These are phyloP conservation scores for Eucalyptus erythrocorys DNA, from an alignment of 345 rosid genomes.

Conservation along the genomic window DNA sequence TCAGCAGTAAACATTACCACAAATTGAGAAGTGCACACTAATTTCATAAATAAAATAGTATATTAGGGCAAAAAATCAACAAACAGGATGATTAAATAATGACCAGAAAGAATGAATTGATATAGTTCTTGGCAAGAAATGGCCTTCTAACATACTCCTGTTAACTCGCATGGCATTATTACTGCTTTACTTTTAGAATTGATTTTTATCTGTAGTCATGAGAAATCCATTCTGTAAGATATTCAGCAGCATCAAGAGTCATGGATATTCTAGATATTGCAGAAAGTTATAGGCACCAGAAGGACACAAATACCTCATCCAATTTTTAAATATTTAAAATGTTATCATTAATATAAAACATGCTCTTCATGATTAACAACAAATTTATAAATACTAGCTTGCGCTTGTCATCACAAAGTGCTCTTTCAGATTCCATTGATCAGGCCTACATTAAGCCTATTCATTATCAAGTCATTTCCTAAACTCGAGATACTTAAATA, in stretches of 20 bases:
- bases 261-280: background rate
- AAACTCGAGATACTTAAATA: background rate
- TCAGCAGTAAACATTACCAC: conserved; percentile 70
- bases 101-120: background rate
- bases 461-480: background rate
- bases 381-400: background rate
- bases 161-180: background rate
- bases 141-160: background rate
- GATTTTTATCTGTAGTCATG: background rate
- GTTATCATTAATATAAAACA: background rate
- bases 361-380: background rate
- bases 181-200: background rate
- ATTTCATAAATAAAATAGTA: background rate
- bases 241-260: background rate
- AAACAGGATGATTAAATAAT: background rate
- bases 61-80: background rate
- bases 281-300: background rate
- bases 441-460: background rate
- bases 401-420: background rate
- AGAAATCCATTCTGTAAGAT: background rate
- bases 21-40: conserved; percentile 84
- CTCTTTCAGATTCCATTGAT: background rate
- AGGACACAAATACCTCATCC: background rate
- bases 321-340: background rate
- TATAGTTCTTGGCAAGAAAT: background rate